Base-by-base conservation (phyloP, 2,329 filamentous ascomycete genomes). In the Gaeumannomyces sp. region DNA sequence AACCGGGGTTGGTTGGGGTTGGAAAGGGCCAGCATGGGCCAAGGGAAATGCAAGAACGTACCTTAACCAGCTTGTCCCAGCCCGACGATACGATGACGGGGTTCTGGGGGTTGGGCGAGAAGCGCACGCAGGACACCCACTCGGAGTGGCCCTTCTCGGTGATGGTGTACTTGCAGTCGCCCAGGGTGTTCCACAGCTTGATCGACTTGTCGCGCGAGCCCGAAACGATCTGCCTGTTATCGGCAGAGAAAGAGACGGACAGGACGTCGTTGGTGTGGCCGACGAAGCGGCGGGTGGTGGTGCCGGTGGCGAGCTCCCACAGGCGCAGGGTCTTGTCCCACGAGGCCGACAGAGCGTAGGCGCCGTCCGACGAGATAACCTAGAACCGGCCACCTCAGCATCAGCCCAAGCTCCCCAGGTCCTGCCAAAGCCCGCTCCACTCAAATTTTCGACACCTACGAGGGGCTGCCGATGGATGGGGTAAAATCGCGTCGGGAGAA, bases 151-250 rank as follows among this genome's bases (percentile, higher is more conserved):
- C 95, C 91, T 99, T 99, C 80, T 99, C 95, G 83, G 92, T 96
- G 87, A 99, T 98, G 85, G 94, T 99, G 90, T 89, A 99, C 88
- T 99, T 99, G 93, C 95, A 99, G 89, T 99, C 95, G 83, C 95
- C 95, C 72, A 99, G 92, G 75, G 95, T 99, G 88, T 99, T 99
- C 95, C 95, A 99, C 76, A 99, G 90, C 92, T 98, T 99, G 88
- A 99, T 98, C 78, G 91, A 92, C 80, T 93, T 90, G 87, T 99
- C 95, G 81, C 95, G 93, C 71, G 95, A 98, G 73, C 93, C 95
- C 72, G 95, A 98, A 76, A 98, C 95, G 82, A 99, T 98, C 88
- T 98, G 95, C 79, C 95, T 91, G 91, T 98, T 98, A 87, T 99
- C 95, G 88, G 95, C 95, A 76, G 95, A 98, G 91, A 99, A 99